Evolutionary conservation across 371 early-diverging fungal species (phyloP), one percentile per base, ranked within the genome.

Genomic region (Apophysomyces elegans): DNA sequence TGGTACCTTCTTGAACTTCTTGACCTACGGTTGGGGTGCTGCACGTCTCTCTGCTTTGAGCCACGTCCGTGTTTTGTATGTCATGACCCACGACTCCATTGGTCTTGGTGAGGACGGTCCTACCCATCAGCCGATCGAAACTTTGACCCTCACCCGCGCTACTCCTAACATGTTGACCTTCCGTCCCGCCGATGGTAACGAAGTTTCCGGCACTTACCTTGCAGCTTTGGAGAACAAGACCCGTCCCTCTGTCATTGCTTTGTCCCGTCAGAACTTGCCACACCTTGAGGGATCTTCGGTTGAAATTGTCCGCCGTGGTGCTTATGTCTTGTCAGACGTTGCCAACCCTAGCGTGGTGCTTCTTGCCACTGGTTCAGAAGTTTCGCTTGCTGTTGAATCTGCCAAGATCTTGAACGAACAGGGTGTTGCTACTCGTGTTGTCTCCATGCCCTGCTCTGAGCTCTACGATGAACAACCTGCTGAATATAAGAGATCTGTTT

Each of bases 11-110:
- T 87, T 99, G 66, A 99, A 98, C 90, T 99, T 99, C 77, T 90
- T 97, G 82, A 87, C 85, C 26, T 90, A 92, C 65, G 92, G 90
- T 41, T 86, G 84, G 70, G 97, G 98, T 57, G 93, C 99, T 44
- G 89, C 96, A 39, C 94, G 99, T 74, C 84, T 99, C 41, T 84
- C 93, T 68, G 97, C 98, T 1, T 78, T 99, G 61, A 88, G 93
- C 44, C 86, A 92, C 26, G 86, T 93, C 59, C 95, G 95, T 50
- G 93, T 95, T 44, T 71, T 99, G 60, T 98, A 96, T 85, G 90
- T 99, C 70, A 94, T 98, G 94, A 99, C 99, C 64, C 99, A 99
- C 87, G 99, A 99, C 86, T 99, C 99, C n/a, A 98, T 99, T 68
- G 99, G 98, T 68, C 87, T 98, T 54, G 94, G 94, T 72, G 99